Conservation (phyloP, 345 rosid genomes). For the Boechera divaricarpa region DNA sequence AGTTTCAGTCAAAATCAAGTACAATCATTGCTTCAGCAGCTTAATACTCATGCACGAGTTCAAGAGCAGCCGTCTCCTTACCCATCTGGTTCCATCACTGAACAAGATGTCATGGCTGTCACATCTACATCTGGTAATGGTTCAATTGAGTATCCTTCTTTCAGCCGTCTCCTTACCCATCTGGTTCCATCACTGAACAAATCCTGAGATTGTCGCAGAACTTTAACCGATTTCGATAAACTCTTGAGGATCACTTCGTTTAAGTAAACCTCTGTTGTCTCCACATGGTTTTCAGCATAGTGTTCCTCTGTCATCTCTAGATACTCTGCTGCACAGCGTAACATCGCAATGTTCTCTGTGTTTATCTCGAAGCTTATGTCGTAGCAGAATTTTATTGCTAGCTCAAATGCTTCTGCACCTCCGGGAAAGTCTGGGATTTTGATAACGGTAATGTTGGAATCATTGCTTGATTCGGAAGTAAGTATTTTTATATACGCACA, state of each 20-base stretch:
- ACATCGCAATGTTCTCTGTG: slow-evolving; percentile 70
- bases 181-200: slow-evolving; percentile 23
- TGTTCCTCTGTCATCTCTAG: slow-evolving; percentile 90
- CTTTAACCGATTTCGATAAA: slow-evolving; percentile 64
- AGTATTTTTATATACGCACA: slow-evolving; percentile 75
- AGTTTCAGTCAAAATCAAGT: background rate
- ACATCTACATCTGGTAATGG: no score
- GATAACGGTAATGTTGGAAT: slow-evolving; percentile 45
- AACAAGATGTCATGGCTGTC: slow-evolving; percentile 26
- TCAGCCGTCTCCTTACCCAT: background rate
- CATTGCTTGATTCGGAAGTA: slow-evolving; percentile 59
- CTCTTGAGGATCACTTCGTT: slow-evolving; percentile 72
- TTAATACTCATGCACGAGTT: background rate
- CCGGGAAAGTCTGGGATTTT: slow-evolving; percentile 66
- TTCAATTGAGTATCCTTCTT: no score
- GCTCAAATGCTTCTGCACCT: slow-evolving; percentile 72
- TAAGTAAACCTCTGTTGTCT: slow-evolving; percentile 75
- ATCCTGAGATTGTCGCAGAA: slow-evolving; percentile 57
- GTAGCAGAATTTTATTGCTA: slow-evolving; percentile 83
- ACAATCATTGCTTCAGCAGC: background rate
- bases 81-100: background rate
- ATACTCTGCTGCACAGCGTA: slow-evolving; percentile 80
- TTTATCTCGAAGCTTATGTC: slow-evolving; percentile 80
- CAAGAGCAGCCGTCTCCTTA: background rate
- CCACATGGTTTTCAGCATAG: slow-evolving; percentile 67